A percentile compares a stretch with the other conserved stretches of the same genome.
These are phyloP conservation scores for Erythrobasidium yunnanense DNA, from an alignment of 768 basidiomycete genomes.

Conservation along the genomic window DNA sequence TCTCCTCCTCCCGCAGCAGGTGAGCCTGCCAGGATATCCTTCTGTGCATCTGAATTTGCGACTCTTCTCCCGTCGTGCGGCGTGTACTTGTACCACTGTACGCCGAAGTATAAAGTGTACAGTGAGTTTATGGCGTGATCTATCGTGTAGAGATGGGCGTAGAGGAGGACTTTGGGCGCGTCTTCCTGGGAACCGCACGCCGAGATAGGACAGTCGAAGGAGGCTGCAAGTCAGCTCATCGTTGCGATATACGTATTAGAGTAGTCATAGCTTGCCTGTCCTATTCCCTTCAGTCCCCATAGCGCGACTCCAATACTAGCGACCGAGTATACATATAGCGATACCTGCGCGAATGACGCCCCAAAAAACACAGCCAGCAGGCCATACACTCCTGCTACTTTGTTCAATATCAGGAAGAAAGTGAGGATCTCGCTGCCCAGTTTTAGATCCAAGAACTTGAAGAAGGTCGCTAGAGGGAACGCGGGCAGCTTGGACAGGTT, in stretches of 20 bases:
- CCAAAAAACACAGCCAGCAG: slow-evolving; percentile 73
- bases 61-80: slow-evolving; percentile 79
- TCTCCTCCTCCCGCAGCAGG: slow-evolving; percentile 48
- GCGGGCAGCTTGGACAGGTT: too few relatives aligned
- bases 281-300: slow-evolving; percentile 80
- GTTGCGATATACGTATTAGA: neutral
- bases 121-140: slow-evolving; percentile 82
- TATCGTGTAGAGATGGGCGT: slow-evolving; percentile 80
- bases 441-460: slow-evolving; percentile 25
- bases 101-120: slow-evolving; percentile 85
- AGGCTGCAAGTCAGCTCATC: too few relatives aligned
- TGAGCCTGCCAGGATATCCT: slow-evolving; percentile 58
- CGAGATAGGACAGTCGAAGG: neutral
- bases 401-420: slow-evolving; percentile 89
- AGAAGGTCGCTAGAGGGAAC: neutral
- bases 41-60: slow-evolving; percentile 75
- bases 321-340: slow-evolving; percentile 85
- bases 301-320: slow-evolving; percentile 63
- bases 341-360: slow-evolving; percentile 76
- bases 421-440: slow-evolving; percentile 66
- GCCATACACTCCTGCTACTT: slow-evolving; percentile 94
- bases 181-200: slow-evolving; percentile 60
- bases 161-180: slow-evolving; percentile 67
- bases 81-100: slow-evolving; percentile 79
- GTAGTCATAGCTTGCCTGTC: slow-evolving; percentile 53